A percentile compares a stretch with the other conserved stretches of the same genome.
Conservation (phyloP, 176 grass and related monocot genomes). For the Oryza brachyantha region DNA sequence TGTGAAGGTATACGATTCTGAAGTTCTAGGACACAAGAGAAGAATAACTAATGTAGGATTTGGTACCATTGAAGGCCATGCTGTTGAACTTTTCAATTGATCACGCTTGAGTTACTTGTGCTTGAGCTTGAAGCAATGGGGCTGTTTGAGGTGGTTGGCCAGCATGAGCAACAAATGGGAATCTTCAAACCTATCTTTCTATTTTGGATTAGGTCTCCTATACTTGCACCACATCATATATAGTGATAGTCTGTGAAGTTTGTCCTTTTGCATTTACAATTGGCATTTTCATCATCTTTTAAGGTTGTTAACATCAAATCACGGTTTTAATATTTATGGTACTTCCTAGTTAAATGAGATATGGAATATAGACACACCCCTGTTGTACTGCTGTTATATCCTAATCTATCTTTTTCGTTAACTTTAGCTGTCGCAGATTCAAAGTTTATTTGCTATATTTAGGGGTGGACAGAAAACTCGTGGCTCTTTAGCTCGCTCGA, state of each 20-base stretch:
- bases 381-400: background rate
- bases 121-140: constrained; percentile 32
- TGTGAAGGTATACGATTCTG: background rate
- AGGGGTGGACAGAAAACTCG: no score
- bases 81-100: constrained; percentile 4
- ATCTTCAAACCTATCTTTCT: constrained; percentile 23
- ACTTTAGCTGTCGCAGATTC: background rate
- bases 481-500: no score
- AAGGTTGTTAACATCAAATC: constrained; percentile 26
- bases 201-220: constrained; percentile 5
- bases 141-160: constrained; percentile 23
- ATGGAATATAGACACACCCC: constrained; percentile 3
- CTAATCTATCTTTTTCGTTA: background rate
- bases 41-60: background rate
- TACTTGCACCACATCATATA: constrained; percentile 29
- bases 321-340: constrained; percentile 3
- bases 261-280: background rate
- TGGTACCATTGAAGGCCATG: background rate
- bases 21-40: background rate
- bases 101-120: constrained; percentile 22
- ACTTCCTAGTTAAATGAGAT: background rate
- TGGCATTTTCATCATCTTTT: constrained; percentile 4
- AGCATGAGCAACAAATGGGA: constrained; percentile 24
- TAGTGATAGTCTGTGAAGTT: background rate
- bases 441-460: no score